Percentiles rank a stretch among this genome's conserved stretches.
Conservation (phyloP, 169 alveolate genomes). For the Cystoisospora suis region DNA sequence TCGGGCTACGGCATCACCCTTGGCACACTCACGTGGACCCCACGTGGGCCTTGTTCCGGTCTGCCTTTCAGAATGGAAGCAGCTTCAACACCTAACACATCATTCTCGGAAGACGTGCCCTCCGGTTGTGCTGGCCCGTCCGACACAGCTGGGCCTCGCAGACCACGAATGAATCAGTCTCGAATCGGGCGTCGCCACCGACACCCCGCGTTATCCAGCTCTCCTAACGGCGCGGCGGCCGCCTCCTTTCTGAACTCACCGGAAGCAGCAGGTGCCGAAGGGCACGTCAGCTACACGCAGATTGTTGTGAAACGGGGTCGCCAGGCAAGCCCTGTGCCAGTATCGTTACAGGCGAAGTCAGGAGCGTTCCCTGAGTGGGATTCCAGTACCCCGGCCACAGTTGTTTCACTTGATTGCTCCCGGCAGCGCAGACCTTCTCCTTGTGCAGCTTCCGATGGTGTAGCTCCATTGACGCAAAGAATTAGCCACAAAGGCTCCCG, state of each 20-base stretch:
- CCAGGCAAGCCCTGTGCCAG: neutral
- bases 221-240: neutral
- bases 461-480: neutral
- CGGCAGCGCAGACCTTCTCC: neutral
- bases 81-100: too few relatives aligned
- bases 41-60: too few relatives aligned
- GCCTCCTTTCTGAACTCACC: slow-evolving; percentile 14
- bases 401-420: neutral
- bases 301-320: slow-evolving; percentile 13
- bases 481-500: neutral
- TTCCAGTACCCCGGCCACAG: neutral
- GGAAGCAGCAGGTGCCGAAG: neutral
- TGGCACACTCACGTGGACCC: too few relatives aligned
- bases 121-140: too few relatives aligned
- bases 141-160: too few relatives aligned
- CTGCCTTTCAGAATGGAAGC: too few relatives aligned
- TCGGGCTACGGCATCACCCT: too few relatives aligned
- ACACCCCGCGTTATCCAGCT: too few relatives aligned
- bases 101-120: too few relatives aligned
- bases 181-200: too few relatives aligned
- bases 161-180: too few relatives aligned
- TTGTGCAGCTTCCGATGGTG: neutral
- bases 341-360: too few relatives aligned
- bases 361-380: neutral
- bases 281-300: neutral